phyloP scores from a whole-genome alignment of 176 grass and related monocot genomes.

The Leersia perrieri region DNA sequence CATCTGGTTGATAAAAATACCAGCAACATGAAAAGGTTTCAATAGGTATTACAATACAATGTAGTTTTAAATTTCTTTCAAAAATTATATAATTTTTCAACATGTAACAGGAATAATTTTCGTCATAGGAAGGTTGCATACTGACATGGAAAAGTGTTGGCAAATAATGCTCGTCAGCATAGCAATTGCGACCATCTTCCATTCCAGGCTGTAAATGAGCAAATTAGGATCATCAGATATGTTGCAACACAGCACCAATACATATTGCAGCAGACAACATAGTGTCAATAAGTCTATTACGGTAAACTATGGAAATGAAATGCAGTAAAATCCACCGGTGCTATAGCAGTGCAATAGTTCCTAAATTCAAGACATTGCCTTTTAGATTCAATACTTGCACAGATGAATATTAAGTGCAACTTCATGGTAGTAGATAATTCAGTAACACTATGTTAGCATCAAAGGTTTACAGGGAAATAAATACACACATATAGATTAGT shows the following conservation, averaged over 20 bases:
- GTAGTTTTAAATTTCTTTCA: too few relatives aligned
- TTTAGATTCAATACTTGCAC: background rate
- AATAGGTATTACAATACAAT: too few relatives aligned
- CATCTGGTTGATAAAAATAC: conserved; percentile 55
- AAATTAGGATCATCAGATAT: background rate
- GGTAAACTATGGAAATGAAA: background rate
- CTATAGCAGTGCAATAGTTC: background rate
- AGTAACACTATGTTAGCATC: background rate
- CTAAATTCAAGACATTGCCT: too few relatives aligned
- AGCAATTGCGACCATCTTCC: conserved; percentile 90
- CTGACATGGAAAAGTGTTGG: conserved; percentile 87
- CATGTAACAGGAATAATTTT: background rate
- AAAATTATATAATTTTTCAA: too few relatives aligned
- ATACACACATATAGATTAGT: background rate
- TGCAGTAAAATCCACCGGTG: background rate
- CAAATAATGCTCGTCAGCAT: conserved; percentile 95
- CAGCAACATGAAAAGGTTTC: conserved; percentile 2
- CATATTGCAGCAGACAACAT: conserved; percentile 4
- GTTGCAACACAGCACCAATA: background rate
- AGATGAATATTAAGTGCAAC: background rate
- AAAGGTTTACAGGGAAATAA: background rate
- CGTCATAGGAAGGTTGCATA: conserved; percentile 6
- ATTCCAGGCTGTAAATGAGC: conserved; percentile 67
- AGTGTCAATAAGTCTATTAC: background rate
- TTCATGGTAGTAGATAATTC: background rate